Evolutionary conservation across 176 grass and related monocot genomes (phyloP).

Genomic region (Oryza longistaminata): DNA sequence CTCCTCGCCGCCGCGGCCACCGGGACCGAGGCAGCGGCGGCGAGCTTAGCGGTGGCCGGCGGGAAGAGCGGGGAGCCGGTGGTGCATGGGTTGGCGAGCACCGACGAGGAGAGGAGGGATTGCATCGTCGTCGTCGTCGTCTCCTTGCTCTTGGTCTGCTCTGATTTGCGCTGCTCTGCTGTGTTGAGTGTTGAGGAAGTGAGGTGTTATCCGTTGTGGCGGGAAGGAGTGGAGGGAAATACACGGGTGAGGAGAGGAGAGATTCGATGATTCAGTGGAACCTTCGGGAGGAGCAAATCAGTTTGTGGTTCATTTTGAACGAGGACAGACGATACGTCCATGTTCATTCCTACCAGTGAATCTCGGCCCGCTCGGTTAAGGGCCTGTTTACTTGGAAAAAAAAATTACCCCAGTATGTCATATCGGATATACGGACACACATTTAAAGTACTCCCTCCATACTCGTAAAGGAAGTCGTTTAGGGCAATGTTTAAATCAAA

Average conservation of each 20-base stretch:
- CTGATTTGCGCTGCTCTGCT: neutral
- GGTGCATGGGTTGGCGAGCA: constrained; percentile 30
- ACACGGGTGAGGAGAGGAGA: neutral
- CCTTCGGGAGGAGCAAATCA: neutral
- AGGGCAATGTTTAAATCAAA: no score
- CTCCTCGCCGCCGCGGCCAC: neutral
- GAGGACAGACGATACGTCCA: neutral
- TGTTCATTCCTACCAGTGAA: neutral
- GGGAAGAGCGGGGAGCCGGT: constrained; percentile 20
- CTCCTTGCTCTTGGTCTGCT: neutral
- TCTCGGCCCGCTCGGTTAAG: neutral
- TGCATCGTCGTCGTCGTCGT: constrained; percentile 33
- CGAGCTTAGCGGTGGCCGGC: neutral
- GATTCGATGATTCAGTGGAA: neutral
- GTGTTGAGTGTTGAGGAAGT: neutral
- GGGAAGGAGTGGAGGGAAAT: constrained; percentile 17
- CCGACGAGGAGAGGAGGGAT: constrained; percentile 42
- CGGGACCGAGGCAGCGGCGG: neutral
- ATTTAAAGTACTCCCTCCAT: no score
- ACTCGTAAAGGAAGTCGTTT: no score
- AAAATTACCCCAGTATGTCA: no score
- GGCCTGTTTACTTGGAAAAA: no score
- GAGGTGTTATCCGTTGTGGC: constrained; percentile 22
- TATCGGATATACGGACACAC: no score
- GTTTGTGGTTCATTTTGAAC: neutral